Base-by-base conservation (phyloP, 1,284 basidiomycete genomes). In the Ceratorhiza oryzae-sativae region DNA sequence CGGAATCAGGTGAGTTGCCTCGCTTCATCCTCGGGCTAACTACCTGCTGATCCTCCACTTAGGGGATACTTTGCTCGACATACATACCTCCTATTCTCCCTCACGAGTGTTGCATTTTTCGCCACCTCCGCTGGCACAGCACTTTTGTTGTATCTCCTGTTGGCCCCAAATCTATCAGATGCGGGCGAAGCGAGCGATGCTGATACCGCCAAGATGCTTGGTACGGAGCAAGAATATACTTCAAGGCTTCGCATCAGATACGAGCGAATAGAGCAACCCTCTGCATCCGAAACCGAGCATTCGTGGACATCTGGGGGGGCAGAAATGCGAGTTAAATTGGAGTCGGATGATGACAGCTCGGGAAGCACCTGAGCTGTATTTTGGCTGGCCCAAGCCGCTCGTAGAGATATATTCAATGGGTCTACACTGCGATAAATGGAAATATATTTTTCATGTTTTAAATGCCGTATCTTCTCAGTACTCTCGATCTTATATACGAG, bases 21-120 rank as follows among this genome's bases (percentile, higher is more conserved):
- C 18, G n/a, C 36, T 27, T 49, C n/a, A 36, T 23, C 32, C 20
- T 23, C 9, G 39, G 39, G 25, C 45, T 32, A 6, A 23, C 45
- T 32, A 18, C 59, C 46, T 20, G 12, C 53, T 56, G 23, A 60
- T 27, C 2, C 27, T 12, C 6, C 18, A n/a, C 56, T 3, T 2
- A 70, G 67, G 27, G 67, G 67, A 12, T 70, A 58, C 42, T 70
- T 70, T 59, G 67, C 67, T 20, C 53, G 53, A 36, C 67, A 70
- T 23, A 58, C 39, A 32, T 32, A 42, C 27, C n/a, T 70, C 13
- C 55, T 70, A 1, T 70, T 70, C 41, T 23, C 39, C 25, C 55
- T 70, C 42, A 70, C 67, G 1, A 58, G 53, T 36, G 18, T 32
- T 23, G 67, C n/a, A 32, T 70, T 70, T 30, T 70, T 70, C 30